Percentiles rank a stretch among this genome's conserved stretches.
Evolutionary conservation across 306 rosid genomes (phyloP).

Genomic region (Cajanus cajan): DNA sequence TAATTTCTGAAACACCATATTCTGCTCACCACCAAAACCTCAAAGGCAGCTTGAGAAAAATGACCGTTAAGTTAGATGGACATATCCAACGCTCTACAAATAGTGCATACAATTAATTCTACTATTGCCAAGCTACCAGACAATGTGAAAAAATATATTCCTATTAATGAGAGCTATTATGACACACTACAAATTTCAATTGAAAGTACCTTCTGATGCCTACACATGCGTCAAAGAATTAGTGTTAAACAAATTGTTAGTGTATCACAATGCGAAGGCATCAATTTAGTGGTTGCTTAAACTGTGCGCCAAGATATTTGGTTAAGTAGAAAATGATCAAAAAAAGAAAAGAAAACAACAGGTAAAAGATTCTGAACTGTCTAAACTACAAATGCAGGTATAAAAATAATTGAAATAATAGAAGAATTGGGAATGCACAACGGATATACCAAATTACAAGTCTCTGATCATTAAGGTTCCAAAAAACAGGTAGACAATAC

Average conservation of each 20-base stretch:
- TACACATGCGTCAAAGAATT: background rate
- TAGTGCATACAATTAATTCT: background rate
- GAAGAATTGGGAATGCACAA: background rate
- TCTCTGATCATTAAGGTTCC: background rate
- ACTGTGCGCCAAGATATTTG: background rate
- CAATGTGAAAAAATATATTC: background rate
- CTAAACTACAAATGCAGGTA: background rate
- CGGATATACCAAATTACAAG: background rate
- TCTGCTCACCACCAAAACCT: background rate
- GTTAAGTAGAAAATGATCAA: background rate
- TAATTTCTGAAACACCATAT: background rate
- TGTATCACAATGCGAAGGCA: background rate
- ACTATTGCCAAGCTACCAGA: background rate
- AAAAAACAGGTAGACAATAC: background rate
- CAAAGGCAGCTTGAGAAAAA: background rate
- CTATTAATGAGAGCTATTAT: background rate
- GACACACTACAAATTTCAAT: background rate
- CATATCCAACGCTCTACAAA: background rate
- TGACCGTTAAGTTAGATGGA: background rate
- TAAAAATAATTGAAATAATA: no score
- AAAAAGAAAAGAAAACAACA: background rate
- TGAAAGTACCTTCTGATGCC: background rate
- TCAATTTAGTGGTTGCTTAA: background rate
- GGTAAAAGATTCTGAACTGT: background rate
- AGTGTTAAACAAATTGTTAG: background rate